Evolutionary conservation across 176 grass and related monocot genomes (phyloP), one percentile per base, ranked within the genome.

Genomic region (Tillandsia leiboldiana): DNA sequence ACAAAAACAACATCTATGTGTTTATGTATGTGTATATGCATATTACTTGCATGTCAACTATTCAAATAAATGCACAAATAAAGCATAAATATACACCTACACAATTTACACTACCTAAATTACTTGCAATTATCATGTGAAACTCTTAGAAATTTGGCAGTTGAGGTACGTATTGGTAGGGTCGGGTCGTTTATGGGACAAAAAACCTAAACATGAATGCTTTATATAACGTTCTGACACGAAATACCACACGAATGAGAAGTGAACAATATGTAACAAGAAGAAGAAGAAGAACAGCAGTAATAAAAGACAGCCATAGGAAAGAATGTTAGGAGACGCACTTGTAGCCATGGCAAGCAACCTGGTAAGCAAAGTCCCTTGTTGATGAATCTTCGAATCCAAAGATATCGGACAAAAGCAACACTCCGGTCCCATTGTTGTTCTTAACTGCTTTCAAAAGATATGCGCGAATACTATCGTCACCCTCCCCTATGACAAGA

Each of bases 331-430:
- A 26, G 28, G 20, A 79, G 11, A 74, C 79, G 53, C 75, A 99
- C 90, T 99, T 99, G 90, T 88, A 99, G 65, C 94, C 94, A 76
- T 88, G 78, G 83, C 94, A 93, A 15, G 90, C 87, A 50, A 99
- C 82, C 48, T 84, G 86, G 70, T 99, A 93, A 63, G 94, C 89
- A 58, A 99, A 99, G 54, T 99, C 94, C 3, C 94, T 18, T 28
- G 87, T 99, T 65, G 84, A 66, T 49, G 89, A 85, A 80, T 99
- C 82, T 82, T 93, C 90, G 70, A 93, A 99, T 58, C 94, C 94
- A 12, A 81, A 80, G 68, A 88, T 13, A 84, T 99, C 94, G 68
- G 94, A 88, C 56, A 99, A 79, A 66, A 99, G 74, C 42, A 99
- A 84, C 74, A 99, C 11, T 18, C 87, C 90, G 1, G 84, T 77